Evolutionary conservation across 768 basidiomycete species (phyloP), one percentile per base, ranked within the genome.

Genomic region (Russula olivacea): DNA sequence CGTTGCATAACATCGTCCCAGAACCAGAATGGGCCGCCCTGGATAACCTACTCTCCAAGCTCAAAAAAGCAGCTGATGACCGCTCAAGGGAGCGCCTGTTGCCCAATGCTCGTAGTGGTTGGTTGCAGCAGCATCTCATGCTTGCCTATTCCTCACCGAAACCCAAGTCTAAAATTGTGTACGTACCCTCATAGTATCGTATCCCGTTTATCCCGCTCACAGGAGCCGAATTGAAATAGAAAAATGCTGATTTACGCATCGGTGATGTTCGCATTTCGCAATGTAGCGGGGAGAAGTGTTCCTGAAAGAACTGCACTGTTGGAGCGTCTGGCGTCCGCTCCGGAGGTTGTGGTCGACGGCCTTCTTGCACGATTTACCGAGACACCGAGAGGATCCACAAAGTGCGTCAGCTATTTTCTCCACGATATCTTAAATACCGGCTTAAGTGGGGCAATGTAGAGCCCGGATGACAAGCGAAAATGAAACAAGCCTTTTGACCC

Each of bases 311-410:
- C 81, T 12, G 75, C 76, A 15, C 61, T 90, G 9, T 76, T 80
- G 45, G 82, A 87, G 51, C 81, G 81, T 61, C 75, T 96, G 61
- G 69, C 78, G 0, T 73, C 75, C 3, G 78, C 91, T 1, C 88
- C 92, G 3, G 75, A 75, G 15, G 76, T 84, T 51, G 77, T 96
- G 11, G 69, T 92, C 23, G 91, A 95, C 55, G 83, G 87, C 6
- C 76, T 97, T 23, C 69, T 93, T 28, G 78, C 85, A 4, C 79
- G 91, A 58, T 98, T 96, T 74, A 86, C 93, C 0, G 93, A 97
- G 74, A 80, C 76, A 0, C 74, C 85, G 3, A 77, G 89, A 68
- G 87, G 83, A 9, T 84, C 86, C 4, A 82, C 81, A 19, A 79
- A 79, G 89, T 91, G 65, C 49, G 83, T 75, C 19, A 23, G 14